Evolutionary conservation across 225 moss, liverwort and hornwort genomes (phyloP).

Genomic region (Sphagnum contortum): DNA sequence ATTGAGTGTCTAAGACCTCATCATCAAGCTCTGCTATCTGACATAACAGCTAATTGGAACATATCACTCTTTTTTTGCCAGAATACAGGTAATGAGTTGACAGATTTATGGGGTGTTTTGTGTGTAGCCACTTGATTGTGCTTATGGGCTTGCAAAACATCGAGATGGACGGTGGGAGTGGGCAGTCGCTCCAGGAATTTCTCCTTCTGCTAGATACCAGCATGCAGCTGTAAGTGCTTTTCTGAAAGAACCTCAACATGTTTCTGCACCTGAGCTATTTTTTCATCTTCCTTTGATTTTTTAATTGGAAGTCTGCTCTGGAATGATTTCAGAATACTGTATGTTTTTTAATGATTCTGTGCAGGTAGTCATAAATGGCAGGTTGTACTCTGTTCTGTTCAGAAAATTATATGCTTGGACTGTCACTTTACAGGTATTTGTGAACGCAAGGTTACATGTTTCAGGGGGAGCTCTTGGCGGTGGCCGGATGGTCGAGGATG

Average conservation of each 20-base stretch:
- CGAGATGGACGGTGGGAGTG: constrained; percentile 90
- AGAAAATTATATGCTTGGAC: neutral
- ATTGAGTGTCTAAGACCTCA: no score
- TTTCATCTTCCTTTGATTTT: no score
- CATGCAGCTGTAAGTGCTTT: constrained; percentile 72
- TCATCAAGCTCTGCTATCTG: no score
- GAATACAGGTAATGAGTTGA: no score
- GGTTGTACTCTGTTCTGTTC: neutral
- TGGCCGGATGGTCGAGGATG: constrained; percentile 82
- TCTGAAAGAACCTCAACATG: neutral
- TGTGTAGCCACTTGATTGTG: constrained; percentile 61
- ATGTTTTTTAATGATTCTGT: no score
- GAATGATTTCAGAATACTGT: no score
- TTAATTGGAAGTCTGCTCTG: no score
- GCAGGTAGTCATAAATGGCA: no score
- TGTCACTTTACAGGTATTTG: constrained; percentile 53
- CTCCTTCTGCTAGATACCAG: constrained; percentile 81
- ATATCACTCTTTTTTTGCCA: no score
- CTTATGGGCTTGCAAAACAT: constrained; percentile 85
- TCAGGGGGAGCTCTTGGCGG: constrained; percentile 85
- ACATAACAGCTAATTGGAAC: no score
- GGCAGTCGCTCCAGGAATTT: constrained; percentile 76
- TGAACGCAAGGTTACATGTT: constrained; percentile 78
- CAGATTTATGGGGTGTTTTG: neutral
- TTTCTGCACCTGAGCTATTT: neutral